phyloP scores from a whole-genome alignment of 2,329 filamentous ascomycete genomes.

The Curvularia verruculosa region DNA sequence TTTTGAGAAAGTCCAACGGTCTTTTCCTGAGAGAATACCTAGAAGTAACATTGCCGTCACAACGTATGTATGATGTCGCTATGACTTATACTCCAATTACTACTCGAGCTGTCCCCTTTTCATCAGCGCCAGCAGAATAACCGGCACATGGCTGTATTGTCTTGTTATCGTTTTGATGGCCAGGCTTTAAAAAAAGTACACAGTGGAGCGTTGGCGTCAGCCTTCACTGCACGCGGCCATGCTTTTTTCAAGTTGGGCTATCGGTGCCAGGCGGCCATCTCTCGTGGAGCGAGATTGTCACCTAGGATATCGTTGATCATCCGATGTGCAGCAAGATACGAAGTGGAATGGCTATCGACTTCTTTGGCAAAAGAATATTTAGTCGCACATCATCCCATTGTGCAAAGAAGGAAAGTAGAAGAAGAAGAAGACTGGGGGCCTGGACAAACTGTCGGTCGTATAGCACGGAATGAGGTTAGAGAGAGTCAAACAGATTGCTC shows the following conservation, averaged over 20 bases:
- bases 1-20: neutral
- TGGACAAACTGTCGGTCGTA: neutral
- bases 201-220: neutral
- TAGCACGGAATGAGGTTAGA: neutral
- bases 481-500: neutral
- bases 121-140: neutral
- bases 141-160: neutral
- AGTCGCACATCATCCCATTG: neutral
- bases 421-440: neutral
- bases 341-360: neutral
- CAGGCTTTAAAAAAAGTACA: neutral
- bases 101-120: neutral
- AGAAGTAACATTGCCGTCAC: too few species aligned
- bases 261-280: neutral
- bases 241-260: neutral
- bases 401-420: too few species aligned
- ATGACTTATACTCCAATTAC: neutral
- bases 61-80: neutral
- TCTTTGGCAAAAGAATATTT: neutral
- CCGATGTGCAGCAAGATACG: neutral
- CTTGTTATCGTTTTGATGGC: neutral
- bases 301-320: neutral
- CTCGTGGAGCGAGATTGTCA: neutral
- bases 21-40: neutral
- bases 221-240: neutral